These are phyloP conservation scores for Boletus pseudo-olivaceus DNA, from an alignment of 768 basidiomycete species.

Conservation along the genomic window DNA sequence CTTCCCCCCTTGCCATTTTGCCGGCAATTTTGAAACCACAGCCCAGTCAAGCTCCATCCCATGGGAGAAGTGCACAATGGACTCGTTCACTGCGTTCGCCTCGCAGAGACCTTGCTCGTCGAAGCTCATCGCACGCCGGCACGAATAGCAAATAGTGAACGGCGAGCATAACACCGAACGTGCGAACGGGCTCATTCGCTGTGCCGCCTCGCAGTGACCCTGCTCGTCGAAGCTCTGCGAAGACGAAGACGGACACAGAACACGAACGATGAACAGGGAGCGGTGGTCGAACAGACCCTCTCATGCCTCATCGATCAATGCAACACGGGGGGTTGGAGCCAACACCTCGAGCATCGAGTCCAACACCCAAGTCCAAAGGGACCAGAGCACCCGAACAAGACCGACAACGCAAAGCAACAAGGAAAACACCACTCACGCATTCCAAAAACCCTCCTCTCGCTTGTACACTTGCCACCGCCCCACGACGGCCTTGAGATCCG, in stretches of 20 bases:
- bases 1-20: background rate
- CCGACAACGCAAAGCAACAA: background rate
- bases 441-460: conserved; percentile 63
- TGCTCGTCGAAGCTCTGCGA: conserved; percentile 11
- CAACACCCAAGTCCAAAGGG: no score
- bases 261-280: conserved; percentile 12
- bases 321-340: background rate
- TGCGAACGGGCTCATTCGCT: conserved; percentile 1
- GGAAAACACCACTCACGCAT: conserved; percentile 42
- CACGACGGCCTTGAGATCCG: conserved; percentile 47
- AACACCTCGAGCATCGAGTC: background rate
- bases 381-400: no score
- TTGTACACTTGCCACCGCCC: conserved; percentile 55
- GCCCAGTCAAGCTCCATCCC: background rate
- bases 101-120: conserved; percentile 15
- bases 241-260: background rate
- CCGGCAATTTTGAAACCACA: conserved; percentile 7
- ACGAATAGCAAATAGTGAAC: no score
- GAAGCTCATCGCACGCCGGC: no score
- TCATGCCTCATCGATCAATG: conserved; percentile 15
- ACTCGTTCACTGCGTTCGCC: conserved; percentile 16
- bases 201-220: conserved; percentile 21
- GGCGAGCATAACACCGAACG: conserved; percentile 14
- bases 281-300: conserved; percentile 7
- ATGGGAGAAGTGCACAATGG: no score